Evolutionary conservation across 768 basidiomycete species (phyloP).

Genomic region (Suillus decipiens): DNA sequence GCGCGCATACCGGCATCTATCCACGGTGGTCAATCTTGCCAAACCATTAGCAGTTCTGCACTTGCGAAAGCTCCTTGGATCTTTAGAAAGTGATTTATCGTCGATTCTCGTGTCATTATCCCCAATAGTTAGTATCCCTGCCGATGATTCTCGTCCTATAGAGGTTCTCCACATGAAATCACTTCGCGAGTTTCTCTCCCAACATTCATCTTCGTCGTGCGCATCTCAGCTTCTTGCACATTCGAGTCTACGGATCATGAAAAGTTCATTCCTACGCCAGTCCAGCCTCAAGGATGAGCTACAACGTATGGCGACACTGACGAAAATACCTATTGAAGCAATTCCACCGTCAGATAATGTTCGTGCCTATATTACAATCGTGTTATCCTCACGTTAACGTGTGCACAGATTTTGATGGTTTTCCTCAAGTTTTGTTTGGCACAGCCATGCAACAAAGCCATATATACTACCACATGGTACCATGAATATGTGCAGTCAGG

Average conservation of each 20-base stretch:
- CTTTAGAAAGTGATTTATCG: background rate
- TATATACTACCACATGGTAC: background rate
- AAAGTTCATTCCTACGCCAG: background rate
- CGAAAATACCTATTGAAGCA: background rate
- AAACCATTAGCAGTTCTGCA: background rate
- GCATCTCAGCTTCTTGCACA: background rate
- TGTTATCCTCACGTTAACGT: background rate
- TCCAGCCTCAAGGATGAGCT: background rate
- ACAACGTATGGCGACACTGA: background rate
- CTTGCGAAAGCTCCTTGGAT: constrained; percentile 1
- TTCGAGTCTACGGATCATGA: constrained; percentile 2
- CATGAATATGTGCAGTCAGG: background rate
- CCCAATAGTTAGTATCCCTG: background rate
- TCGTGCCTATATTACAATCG: background rate
- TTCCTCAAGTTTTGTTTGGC: background rate
- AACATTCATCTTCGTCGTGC: background rate
- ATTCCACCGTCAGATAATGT: background rate
- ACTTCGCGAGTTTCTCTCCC: background rate
- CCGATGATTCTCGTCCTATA: background rate
- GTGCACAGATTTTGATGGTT: background rate
- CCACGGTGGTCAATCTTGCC: constrained; percentile 3
- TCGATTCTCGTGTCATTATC: background rate
- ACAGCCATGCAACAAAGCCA: background rate
- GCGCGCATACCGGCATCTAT: constrained; percentile 1
- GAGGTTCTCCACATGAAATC: background rate